phyloP scores from a whole-genome alignment of 129 eudicot genomes.

The sunflower (Helianthus annuus) region HanXRQr2.0-SUNRISE NC_035441.2:129037899-129038398 shows the following conservation, averaged over 20 bases:
- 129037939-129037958: neutral
- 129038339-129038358: conserved; percentile 76
- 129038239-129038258: neutral
- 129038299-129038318: conserved; percentile 97
- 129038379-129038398: conserved; percentile 77
- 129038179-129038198: neutral
- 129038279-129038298: conserved; percentile 92
- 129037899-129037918: neutral
- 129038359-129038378: conserved; percentile 99
- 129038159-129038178: neutral
- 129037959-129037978: neutral
- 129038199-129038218: conserved; percentile 6
- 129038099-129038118: neutral
- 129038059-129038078: neutral
- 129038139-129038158: neutral
- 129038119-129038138: neutral
- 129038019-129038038: neutral
- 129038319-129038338: conserved; percentile 74
- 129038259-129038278: conserved; percentile 30
- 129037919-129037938: neutral
- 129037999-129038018: neutral
- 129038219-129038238: conserved; percentile 3
- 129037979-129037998: neutral
- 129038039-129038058: neutral
- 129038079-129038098: neutral